These are phyloP conservation scores for Alloascoidea hylecoeti DNA, from an alignment of 805 yeast species.

Conservation along the genomic window DNA sequence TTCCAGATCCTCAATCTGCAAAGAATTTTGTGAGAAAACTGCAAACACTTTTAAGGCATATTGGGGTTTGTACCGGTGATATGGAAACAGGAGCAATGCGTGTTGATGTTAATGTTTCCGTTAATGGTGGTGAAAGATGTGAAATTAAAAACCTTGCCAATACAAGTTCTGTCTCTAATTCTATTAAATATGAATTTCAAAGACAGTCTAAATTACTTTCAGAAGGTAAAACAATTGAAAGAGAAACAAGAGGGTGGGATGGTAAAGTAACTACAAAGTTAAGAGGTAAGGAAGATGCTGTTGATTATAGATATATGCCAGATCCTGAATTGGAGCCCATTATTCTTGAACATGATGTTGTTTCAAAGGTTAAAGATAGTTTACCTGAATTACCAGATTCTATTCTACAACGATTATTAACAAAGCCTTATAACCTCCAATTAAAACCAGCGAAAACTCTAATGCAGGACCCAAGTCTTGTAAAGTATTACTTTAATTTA, in stretches of 20 bases:
- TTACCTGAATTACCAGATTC: constrained; percentile 51
- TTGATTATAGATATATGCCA: constrained; percentile 89
- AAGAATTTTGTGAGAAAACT: constrained; percentile 70
- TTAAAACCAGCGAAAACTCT: constrained; percentile 67
- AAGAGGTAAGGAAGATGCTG: constrained; percentile 66
- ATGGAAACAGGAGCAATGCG: constrained; percentile 91
- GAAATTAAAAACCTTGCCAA: constrained; percentile 87
- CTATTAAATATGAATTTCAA: constrained; percentile 56
- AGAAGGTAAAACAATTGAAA: constrained; percentile 18
- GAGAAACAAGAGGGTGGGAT: constrained; percentile 89
- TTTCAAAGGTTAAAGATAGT: constrained; percentile 21
- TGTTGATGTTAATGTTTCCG: constrained; percentile 87
- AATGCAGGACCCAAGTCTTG: constrained; percentile 33
- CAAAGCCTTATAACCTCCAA: constrained; percentile 38
- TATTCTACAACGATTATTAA: constrained; percentile 28
- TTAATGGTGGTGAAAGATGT: constrained; percentile 51
- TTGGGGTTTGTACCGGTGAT: constrained; percentile 77
- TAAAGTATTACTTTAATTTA: constrained; percentile 37
- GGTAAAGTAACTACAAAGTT: constrained; percentile 54
- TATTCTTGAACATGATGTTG: constrained; percentile 26
- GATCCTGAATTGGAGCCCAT: constrained; percentile 77
- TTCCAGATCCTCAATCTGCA: constrained; percentile 51
- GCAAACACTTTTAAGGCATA: constrained; percentile 52
- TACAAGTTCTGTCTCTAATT: constrained; percentile 63
- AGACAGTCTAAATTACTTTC: constrained; percentile 48